Base-by-base conservation (phyloP, 306 rosid genomes). In the Carpinus fangiana region DNA sequence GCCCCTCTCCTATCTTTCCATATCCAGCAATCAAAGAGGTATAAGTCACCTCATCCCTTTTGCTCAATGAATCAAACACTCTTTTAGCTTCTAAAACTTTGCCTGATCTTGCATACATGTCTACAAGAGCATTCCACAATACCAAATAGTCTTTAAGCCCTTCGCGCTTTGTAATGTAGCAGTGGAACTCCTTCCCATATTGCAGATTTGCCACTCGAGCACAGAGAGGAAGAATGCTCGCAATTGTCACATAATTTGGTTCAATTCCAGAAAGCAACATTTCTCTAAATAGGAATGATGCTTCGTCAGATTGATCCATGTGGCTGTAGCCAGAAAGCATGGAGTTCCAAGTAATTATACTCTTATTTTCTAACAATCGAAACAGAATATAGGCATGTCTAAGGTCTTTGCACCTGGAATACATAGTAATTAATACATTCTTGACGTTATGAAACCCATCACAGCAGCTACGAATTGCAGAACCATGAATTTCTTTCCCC, bases 71-170 rank as follows among this genome's bases (percentile, higher is more conserved):
- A 82, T 91, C 87, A 72, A 95, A 95, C 62, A 95, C 91, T 76
- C 78, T 83, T 79, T 80, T 90, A 72, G 97, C 98, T 73, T 90
- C 91, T 75, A 86, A 56, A 57, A 92, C 84, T 83, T 87, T 91
- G 82, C 96, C 96, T 1, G 98, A 92, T 84, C 93, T 88, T 47
- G 96, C 87, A 82, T 95, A 95, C 98, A 95, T 92, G 77, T 91
- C 97, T 64, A 95, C 88, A 38, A 92, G 89, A 57, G 93, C 85
- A 85, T 95, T 95, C 98, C 96, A 84, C 82, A 91, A 76, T 16
- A 90, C 72, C 34, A 95, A 83, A 65, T 80, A 56, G 61, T 86
- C 86, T 70, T 57, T 62, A 36, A 92, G 87, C 79, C 79, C 87
- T 73, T 79, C 83, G 45, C 72, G 86, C 77, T 91, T 95, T 55